phyloP scores from a whole-genome alignment of 176 grass and related monocot species.

The Oryza australiensis region DNA sequence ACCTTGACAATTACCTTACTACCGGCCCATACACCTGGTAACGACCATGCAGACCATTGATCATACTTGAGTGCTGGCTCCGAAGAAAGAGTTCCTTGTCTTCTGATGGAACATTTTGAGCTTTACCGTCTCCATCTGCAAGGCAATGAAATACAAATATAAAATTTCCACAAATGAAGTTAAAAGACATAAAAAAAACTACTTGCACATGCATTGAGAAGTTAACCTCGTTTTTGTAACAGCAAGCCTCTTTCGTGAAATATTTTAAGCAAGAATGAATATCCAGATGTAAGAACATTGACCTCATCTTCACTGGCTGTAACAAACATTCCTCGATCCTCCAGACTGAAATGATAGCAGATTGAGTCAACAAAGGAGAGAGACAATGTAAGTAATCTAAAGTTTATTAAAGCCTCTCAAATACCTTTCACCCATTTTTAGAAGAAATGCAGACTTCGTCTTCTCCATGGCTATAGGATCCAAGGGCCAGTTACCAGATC shows the following conservation, averaged over 20 bases:
- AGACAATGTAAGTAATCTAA: constrained; percentile 16
- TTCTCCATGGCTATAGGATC: constrained; percentile 84
- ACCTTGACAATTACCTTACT: constrained; percentile 64
- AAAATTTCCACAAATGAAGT: constrained; percentile 11
- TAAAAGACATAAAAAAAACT: constrained; percentile 16
- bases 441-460: constrained; percentile 88
- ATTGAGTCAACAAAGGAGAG: constrained; percentile 25
- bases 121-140: constrained; percentile 55
- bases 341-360: constrained; percentile 57
- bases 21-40: constrained; percentile 80
- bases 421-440: constrained; percentile 98
- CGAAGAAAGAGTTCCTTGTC: constrained; percentile 79
- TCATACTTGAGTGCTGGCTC: constrained; percentile 97
- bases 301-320: constrained; percentile 86
- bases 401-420: constrained; percentile 22
- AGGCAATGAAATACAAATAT: constrained; percentile 34
- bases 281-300: constrained; percentile 82
- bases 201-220: constrained; percentile 18
- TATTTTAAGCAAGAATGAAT: constrained; percentile 90
- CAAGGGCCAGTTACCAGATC: constrained; percentile 96
- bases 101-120: constrained; percentile 47
- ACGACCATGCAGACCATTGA: constrained; percentile 93
- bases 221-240: constrained; percentile 67
- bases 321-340: constrained; percentile 68
- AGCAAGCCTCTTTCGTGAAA: constrained; percentile 77